phyloP scores from a whole-genome alignment of 1,284 basidiomycete species.

The Ceratobasidium sp. region DNA sequence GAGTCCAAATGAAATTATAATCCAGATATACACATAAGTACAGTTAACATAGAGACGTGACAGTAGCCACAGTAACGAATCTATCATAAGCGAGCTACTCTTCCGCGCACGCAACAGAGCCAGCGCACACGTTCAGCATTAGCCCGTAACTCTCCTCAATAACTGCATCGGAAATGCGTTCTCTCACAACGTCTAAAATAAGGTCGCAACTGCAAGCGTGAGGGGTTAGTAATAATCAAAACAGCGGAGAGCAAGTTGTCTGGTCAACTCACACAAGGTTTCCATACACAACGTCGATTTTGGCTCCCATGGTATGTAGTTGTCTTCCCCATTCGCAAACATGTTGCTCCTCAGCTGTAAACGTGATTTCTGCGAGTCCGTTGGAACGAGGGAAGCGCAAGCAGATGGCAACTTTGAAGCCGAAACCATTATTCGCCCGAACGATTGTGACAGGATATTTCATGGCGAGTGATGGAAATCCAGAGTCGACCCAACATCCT shows the following conservation, averaged over 20 bases:
- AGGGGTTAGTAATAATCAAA: neutral
- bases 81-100: neutral
- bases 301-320: constrained; percentile 27
- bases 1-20: constrained; percentile 30
- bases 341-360: constrained; percentile 20
- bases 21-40: constrained; percentile 24
- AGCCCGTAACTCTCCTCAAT: constrained; percentile 45
- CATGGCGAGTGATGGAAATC: constrained; percentile 34
- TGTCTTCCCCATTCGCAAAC: constrained; percentile 41
- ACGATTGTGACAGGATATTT: constrained; percentile 36
- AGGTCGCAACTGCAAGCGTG: constrained; percentile 17
- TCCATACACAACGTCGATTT: constrained; percentile 30
- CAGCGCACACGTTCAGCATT: constrained; percentile 46
- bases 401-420: constrained; percentile 27
- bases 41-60: constrained; percentile 26
- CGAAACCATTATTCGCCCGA: constrained; percentile 20
- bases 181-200: constrained; percentile 22
- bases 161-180: constrained; percentile 34
- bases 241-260: neutral
- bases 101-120: constrained; percentile 37
- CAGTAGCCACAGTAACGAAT: constrained; percentile 16
- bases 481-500: constrained; percentile 36
- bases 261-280: constrained; percentile 23
- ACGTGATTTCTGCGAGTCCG: constrained; percentile 25
- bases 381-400: constrained; percentile 36